These are phyloP conservation scores for Huiozyma sinensis DNA, from an alignment of 805 yeast species.

Conservation along the genomic window DNA sequence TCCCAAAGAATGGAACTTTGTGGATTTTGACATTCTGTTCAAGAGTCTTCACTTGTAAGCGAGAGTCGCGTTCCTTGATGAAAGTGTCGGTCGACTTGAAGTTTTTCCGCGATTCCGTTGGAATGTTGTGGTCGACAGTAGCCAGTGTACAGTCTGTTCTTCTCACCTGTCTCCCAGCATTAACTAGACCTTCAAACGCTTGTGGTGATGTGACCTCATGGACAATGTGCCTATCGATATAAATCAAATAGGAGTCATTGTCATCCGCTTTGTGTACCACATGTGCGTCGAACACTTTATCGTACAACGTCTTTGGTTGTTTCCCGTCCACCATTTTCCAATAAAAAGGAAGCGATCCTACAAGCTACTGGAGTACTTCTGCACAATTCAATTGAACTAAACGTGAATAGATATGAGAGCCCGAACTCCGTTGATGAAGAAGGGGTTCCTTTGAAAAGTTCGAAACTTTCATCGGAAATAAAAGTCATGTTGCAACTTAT, in stretches of 20 bases:
- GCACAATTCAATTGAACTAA: too few relatives aligned
- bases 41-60: constrained; percentile 82
- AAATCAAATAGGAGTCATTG: constrained; percentile 74
- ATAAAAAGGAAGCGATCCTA: too few relatives aligned
- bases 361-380: too few relatives aligned
- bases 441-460: too few relatives aligned
- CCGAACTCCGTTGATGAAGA: too few relatives aligned
- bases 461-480: too few relatives aligned
- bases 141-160: constrained; percentile 89
- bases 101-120: constrained; percentile 75
- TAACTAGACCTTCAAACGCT: constrained; percentile 90
- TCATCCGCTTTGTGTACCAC: constrained; percentile 74
- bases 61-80: constrained; percentile 83
- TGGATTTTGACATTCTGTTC: constrained; percentile 89
- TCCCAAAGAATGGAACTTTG: constrained; percentile 85
- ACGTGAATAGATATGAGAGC: too few relatives aligned
- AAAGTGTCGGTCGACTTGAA: constrained; percentile 68
- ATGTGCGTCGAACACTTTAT: constrained; percentile 92
- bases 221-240: constrained; percentile 93
- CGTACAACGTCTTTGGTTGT: constrained; percentile 71
- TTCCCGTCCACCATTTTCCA: neutral
- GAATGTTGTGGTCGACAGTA: constrained; percentile 95
- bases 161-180: constrained; percentile 83
- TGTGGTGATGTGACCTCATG: constrained; percentile 99
- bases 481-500: too few relatives aligned